Conservation (phyloP, 306 rosid genomes). For the Cucurbita maxima region DNA sequence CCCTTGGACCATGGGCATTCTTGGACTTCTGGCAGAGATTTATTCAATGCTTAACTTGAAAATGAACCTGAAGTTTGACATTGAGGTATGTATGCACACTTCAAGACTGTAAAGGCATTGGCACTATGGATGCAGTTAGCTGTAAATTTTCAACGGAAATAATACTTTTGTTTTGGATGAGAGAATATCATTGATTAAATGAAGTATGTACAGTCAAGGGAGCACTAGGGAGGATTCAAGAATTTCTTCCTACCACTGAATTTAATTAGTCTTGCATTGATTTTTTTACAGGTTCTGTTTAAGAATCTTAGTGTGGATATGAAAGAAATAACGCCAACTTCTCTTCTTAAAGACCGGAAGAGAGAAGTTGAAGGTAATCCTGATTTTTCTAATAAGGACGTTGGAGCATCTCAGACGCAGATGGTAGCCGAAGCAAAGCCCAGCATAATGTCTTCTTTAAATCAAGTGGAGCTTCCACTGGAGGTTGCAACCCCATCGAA, state of each 20-base stretch:
- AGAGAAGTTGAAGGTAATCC: slow-evolving; percentile 99
- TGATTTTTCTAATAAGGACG: slow-evolving; percentile 94
- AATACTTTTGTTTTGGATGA: not conserved
- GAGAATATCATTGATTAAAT: not conserved
- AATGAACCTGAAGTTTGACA: slow-evolving; percentile 98
- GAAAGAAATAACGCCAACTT: slow-evolving; percentile 88
- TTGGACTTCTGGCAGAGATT: slow-evolving; percentile 92
- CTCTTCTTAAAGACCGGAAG: slow-evolving; percentile 79
- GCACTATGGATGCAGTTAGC: not conserved
- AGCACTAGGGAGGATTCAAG: not conserved
- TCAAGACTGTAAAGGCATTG: not conserved
- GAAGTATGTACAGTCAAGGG: not conserved
- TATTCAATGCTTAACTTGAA: slow-evolving; percentile 98
- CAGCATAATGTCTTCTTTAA: slow-evolving; percentile 50
- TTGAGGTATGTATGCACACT: slow-evolving; percentile 42
- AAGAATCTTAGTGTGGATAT: slow-evolving; percentile 78
- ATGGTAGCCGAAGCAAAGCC: slow-evolving; percentile 62
- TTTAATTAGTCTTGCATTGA: not conserved
- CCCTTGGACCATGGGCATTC: slow-evolving; percentile 99
- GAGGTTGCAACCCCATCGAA: slow-evolving; percentile 65
- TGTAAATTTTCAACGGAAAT: not conserved
- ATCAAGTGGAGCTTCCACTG: slow-evolving; percentile 68
- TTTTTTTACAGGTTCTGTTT: slow-evolving; percentile 57
- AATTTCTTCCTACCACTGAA: not conserved
- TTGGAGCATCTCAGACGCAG: slow-evolving; percentile 72